Percentiles rank a stretch among this genome's conserved stretches.
Conservation (phyloP, 345 rosid genomes). For the Salix koriyanagi region DNA sequence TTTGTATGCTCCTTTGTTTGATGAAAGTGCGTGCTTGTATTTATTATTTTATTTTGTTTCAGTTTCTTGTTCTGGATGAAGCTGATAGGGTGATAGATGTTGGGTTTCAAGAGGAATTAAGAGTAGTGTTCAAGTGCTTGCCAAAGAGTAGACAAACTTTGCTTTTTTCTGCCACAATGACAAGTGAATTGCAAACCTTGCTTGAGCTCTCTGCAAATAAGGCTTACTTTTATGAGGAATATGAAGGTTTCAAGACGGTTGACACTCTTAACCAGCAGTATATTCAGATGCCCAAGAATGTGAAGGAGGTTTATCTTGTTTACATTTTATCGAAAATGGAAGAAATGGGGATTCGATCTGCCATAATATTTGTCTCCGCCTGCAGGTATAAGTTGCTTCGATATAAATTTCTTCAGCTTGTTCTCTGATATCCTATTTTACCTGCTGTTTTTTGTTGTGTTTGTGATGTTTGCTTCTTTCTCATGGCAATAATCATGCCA, state of each 20-base stretch:
- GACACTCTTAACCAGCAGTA: slow-evolving; percentile 86
- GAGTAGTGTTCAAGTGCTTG: slow-evolving; percentile 59
- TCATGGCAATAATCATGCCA: too few species aligned
- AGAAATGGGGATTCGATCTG: slow-evolving; percentile 81
- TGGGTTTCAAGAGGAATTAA: slow-evolving; percentile 87
- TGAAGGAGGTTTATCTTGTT: slow-evolving; percentile 79
- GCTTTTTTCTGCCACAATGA: slow-evolving; percentile 94
- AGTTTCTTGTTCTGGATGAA: slow-evolving; percentile 92
- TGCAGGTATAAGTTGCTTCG: slow-evolving; percentile 57
- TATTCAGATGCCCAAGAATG: slow-evolving; percentile 60
- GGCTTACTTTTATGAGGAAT: slow-evolving; percentile 90
- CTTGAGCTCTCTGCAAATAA: slow-evolving; percentile 80
- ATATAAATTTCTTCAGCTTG: background rate
- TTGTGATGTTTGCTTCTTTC: background rate
- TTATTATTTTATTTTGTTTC: slow-evolving; percentile 13
- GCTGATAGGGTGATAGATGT: slow-evolving; percentile 96
- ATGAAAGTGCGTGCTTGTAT: background rate
- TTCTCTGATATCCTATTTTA: background rate
- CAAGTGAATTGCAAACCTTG: slow-evolving; percentile 59
- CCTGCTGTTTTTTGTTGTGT: background rate
- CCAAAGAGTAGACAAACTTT: slow-evolving; percentile 78
- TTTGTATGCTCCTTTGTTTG: background rate
- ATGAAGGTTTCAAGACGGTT: slow-evolving; percentile 85
- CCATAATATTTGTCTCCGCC: slow-evolving; percentile 87
- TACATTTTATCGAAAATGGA: slow-evolving; percentile 75